Evolutionary conservation across 805 yeast genomes (phyloP).

Genomic region (Kuraishia ogatae): DNA sequence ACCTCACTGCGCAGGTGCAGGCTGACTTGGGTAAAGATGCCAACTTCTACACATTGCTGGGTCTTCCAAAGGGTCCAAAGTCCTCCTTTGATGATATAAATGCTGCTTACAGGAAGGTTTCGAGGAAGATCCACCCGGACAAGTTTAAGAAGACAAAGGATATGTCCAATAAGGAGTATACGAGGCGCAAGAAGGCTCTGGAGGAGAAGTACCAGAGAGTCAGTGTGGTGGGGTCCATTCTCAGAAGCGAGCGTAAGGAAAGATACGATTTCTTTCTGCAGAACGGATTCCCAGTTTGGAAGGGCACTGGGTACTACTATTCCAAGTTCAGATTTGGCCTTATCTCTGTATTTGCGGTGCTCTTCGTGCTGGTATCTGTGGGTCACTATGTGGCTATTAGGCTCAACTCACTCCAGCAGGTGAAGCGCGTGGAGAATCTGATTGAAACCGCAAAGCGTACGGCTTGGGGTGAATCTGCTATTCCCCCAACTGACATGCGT

Average conservation of each 20-base stretch:
- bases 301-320: conserved; percentile 57
- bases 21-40: conserved; percentile 51
- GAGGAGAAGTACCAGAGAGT: conserved; percentile 71
- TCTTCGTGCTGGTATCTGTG: conserved; percentile 40
- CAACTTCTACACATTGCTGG: conserved; percentile 64
- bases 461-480: conserved; percentile 36
- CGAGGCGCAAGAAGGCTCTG: conserved; percentile 33
- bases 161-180: conserved; percentile 16
- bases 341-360: conserved; percentile 37
- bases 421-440: conserved; percentile 43
- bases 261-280: conserved; percentile 79
- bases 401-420: conserved; percentile 48
- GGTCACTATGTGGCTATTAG: conserved; percentile 52
- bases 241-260: conserved; percentile 53
- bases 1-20: conserved; percentile 53
- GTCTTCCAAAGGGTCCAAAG: conserved; percentile 29
- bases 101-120: conserved; percentile 61
- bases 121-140: conserved; percentile 81
- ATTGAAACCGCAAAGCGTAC: conserved; percentile 40
- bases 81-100: conserved; percentile 45
- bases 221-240: conserved; percentile 65
- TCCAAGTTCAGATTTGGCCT: conserved; percentile 63
- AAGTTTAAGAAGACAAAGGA: conserved; percentile 37
- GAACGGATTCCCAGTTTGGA: conserved; percentile 82
- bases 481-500: conserved; percentile 41